phyloP scores from a whole-genome alignment of 2,329 filamentous ascomycete genomes.

The Tetracladium maxilliforme region DNA sequence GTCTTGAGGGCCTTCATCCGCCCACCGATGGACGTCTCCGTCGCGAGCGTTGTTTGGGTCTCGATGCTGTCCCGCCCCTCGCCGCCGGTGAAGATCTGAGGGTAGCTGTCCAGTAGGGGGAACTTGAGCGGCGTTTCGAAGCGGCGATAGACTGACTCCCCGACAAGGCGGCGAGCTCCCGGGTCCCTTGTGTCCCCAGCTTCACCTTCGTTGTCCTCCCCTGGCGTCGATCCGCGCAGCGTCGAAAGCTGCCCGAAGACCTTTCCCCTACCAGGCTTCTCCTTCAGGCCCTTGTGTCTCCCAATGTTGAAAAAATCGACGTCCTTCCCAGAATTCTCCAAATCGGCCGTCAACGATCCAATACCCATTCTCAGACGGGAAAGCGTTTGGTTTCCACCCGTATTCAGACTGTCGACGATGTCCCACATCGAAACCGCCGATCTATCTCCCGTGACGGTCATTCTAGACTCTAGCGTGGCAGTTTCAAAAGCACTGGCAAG shows the following conservation, averaged over 20 bases:
- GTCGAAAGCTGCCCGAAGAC: slow-evolving; percentile 6
- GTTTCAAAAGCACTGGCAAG: slow-evolving; percentile 67
- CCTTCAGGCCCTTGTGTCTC: slow-evolving; percentile 1
- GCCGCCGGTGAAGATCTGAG: slow-evolving; percentile 49
- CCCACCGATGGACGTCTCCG: slow-evolving; percentile 57
- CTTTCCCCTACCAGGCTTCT: slow-evolving; percentile 2
- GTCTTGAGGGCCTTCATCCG: slow-evolving; percentile 52
- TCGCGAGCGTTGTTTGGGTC: slow-evolving; percentile 47
- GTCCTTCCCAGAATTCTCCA: slow-evolving; percentile 6
- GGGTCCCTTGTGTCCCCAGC: slow-evolving; percentile 1
- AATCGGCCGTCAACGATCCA: background rate
- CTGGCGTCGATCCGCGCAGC: slow-evolving; percentile 17
- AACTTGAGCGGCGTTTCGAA: slow-evolving; percentile 46
- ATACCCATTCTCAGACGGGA: slow-evolving; percentile 55
- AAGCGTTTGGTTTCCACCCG: slow-evolving; percentile 66
- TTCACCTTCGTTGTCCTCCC: slow-evolving; percentile 9
- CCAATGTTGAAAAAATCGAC: background rate
- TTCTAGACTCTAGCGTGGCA: slow-evolving; percentile 59
- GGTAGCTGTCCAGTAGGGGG: slow-evolving; percentile 74
- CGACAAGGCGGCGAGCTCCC: slow-evolving; percentile 1
- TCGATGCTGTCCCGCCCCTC: slow-evolving; percentile 18
- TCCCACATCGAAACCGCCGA: slow-evolving; percentile 36
- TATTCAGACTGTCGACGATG: slow-evolving; percentile 53
- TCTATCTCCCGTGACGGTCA: slow-evolving; percentile 32
- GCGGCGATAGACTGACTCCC: slow-evolving; percentile 1